Percentiles rank a stretch among this genome's conserved stretches.
Conservation (phyloP, 2,329 filamentous ascomycete genomes). For the Nemania abortiva region DNA sequence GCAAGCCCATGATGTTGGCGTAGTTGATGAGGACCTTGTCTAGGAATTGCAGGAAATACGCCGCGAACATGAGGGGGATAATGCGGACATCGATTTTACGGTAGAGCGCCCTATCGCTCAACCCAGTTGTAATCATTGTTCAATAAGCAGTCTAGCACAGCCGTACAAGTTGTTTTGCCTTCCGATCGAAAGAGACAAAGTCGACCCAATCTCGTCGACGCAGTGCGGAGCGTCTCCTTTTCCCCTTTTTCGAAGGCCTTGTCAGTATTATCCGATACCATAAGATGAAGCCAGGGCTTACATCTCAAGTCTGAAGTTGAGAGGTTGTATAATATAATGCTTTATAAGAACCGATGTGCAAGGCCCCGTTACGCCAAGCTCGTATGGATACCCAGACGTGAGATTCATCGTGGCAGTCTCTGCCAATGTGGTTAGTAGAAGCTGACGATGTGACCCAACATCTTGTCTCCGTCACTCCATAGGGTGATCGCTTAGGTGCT, state of each 20-base stretch:
- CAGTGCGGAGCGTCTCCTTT: neutral
- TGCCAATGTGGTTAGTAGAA: neutral
- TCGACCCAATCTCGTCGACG: neutral
- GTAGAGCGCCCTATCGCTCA: constrained; percentile 17
- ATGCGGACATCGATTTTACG: constrained; percentile 70
- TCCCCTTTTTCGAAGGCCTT: neutral
- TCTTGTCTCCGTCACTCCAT: neutral
- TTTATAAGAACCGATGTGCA: neutral
- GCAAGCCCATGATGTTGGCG: constrained; percentile 74
- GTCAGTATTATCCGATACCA: neutral
- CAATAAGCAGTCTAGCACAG: neutral
- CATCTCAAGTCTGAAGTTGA: neutral
- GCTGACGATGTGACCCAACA: constrained; percentile 10
- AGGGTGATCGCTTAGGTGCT: neutral
- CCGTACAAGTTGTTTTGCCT: neutral
- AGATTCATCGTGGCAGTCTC: neutral
- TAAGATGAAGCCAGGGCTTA: neutral
- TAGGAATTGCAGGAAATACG: constrained; percentile 72
- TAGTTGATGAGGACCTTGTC: constrained; percentile 76
- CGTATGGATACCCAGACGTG: neutral
- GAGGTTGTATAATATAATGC: neutral
- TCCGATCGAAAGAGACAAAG: neutral
- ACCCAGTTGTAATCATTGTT: neutral
- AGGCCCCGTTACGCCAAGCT: neutral
- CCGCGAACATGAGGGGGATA: constrained; percentile 71